A percentile compares a stretch with the other conserved stretches of the same genome.
phyloP scores from a whole-genome alignment of 257 asterid species.

The Perilla frutescens region DNA sequence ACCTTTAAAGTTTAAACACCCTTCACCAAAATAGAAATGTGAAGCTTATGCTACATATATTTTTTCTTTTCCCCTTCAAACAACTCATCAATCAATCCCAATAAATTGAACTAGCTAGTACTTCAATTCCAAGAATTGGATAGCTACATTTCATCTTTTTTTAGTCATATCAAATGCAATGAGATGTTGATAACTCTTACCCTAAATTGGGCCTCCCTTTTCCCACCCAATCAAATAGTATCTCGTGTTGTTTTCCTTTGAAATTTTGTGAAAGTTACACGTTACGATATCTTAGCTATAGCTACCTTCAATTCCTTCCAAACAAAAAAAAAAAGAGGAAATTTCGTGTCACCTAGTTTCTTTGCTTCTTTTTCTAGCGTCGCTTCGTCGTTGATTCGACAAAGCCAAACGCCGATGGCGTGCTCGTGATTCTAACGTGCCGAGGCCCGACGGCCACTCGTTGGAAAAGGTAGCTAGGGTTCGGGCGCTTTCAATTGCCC shows the following conservation, averaged over 20 bases:
- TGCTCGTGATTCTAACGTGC: no score
- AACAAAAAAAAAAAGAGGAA: not conserved
- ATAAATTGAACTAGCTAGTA: constrained; percentile 11
- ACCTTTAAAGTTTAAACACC: constrained; percentile 15
- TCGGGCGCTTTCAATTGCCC: not conserved
- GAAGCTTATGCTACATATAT: not conserved
- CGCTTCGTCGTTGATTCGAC: not conserved
- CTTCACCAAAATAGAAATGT: constrained; percentile 20
- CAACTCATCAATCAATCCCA: constrained; percentile 21
- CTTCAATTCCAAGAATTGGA: constrained; percentile 24
- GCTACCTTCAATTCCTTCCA: no score
- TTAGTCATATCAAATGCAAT: constrained; percentile 1
- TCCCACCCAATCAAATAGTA: constrained; percentile 10
- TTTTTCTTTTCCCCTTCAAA: not conserved
- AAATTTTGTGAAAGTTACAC: not conserved
- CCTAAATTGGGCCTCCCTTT: not conserved
- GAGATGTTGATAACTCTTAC: constrained; percentile 41
- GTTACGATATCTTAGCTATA: constrained; percentile 9
- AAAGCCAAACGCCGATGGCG: not conserved
- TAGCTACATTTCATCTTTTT: constrained; percentile 40
- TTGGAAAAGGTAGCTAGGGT: constrained; percentile 11
- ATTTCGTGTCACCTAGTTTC: not conserved
- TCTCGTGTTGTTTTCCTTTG: constrained; percentile 26
- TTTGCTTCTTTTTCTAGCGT: not conserved
- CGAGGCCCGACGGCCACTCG: constrained; percentile 3